Evolutionary conservation across 2,329 filamentous ascomycete genomes (phyloP).

Genomic region (Hirsutella thompsonii): DNA sequence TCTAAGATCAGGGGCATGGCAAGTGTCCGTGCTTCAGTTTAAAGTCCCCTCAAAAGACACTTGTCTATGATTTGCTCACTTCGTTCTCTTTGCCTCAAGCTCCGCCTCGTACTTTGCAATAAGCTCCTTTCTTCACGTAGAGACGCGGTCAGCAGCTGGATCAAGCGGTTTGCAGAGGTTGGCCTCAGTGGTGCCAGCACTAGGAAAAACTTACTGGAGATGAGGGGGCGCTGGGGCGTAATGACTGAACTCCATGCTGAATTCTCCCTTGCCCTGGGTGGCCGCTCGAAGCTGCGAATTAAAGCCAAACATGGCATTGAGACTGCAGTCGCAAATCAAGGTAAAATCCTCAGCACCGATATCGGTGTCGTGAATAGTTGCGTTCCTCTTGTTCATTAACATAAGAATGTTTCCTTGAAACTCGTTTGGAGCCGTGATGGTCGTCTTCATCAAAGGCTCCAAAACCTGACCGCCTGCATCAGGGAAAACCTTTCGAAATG

Average conservation of each 20-base stretch:
- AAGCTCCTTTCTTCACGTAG: constrained; percentile 38
- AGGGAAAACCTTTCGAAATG: constrained; percentile 87
- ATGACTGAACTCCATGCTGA: constrained; percentile 97
- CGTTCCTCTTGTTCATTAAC: constrained; percentile 91
- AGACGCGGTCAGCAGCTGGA: constrained; percentile 5
- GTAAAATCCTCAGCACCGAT: constrained; percentile 91
- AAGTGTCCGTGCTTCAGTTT: no score
- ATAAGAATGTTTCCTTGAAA: constrained; percentile 96
- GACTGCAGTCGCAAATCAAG: constrained; percentile 76
- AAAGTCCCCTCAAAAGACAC: neutral
- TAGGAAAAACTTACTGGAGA: constrained; percentile 70
- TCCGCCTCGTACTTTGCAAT: constrained; percentile 46
- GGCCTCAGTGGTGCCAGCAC: no score
- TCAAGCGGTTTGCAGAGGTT: neutral
- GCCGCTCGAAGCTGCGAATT: constrained; percentile 80
- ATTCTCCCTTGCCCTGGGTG: constrained; percentile 97
- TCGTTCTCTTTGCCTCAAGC: constrained; percentile 41
- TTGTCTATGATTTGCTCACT: constrained; percentile 21
- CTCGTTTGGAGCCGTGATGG: constrained; percentile 88
- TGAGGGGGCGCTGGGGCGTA: constrained; percentile 80
- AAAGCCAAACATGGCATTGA: constrained; percentile 98
- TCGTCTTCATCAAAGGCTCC: constrained; percentile 96
- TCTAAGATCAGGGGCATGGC: no score
- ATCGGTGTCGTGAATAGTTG: constrained; percentile 90
- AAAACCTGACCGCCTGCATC: constrained; percentile 72